Base-by-base conservation (phyloP, 2,329 filamentous ascomycete species). In the Penicillium sclerotiorum region DNA sequence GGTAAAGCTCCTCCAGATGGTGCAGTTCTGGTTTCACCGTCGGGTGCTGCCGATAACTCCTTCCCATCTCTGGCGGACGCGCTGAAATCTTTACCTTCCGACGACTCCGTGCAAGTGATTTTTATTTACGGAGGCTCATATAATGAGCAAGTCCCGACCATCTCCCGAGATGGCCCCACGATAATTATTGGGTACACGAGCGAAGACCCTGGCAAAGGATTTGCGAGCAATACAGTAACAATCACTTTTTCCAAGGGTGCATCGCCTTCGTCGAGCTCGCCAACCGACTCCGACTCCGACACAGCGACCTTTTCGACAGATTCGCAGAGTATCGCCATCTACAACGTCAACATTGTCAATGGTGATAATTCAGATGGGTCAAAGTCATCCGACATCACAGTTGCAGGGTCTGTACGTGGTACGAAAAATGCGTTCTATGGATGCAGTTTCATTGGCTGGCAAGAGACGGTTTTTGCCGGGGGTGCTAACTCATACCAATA, bases 391-490 rank as follows among this genome's bases (percentile, higher is more conserved):
- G 44, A 56, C 30, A 41, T 61, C 27, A 42, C 54, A 32, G 15
- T 61, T 40, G 54, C 57, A 39, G 43, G 51, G 18, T 43, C 56
- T 18, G 45, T 45, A 11, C 48, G 45, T 35, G 47, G 45, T 21
- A 37, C 55, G 11, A 36, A 58, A 13, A 47, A 53, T 36, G 78
- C 75, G 3, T 80, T 75, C 58, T 81, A 80, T 50, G 79, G 71
- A 3, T 45, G 42, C 72, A 72, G 45, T 61, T 67, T 80, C 25
- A 69, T 67, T 21, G 79, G 77, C 0, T 81, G 71, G 58, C 77
- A 81, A 52, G 78, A 81, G 52, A 81, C 79, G 1, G 53, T 81
- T 2, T 67, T 80, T 3, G 76, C 73, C 12, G 69, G 78, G 48
- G 53, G 61, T 8, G 77, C 41, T 0, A 23, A 36, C 5, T 49